Evolutionary conservation across 2,329 filamentous ascomycete genomes (phyloP).

Genomic region (Blumeriella jaapii): DNA sequence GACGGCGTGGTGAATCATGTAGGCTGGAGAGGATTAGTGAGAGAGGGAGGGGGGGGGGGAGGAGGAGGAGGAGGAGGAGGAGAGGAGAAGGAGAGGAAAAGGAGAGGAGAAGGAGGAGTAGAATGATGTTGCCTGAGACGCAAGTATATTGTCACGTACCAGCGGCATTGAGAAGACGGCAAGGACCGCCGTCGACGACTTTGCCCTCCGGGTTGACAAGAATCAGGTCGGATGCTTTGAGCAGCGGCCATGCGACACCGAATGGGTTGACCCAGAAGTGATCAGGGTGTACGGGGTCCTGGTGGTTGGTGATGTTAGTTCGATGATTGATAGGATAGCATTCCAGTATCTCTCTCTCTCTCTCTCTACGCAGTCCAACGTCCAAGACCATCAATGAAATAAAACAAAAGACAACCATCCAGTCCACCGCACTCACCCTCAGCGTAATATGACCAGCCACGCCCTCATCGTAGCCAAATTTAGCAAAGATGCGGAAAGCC

Average conservation of each 20-base stretch:
- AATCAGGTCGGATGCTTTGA: slow-evolving; percentile 56
- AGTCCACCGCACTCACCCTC: slow-evolving; percentile 17
- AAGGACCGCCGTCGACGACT: slow-evolving; percentile 48
- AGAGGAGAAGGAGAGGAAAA: no score
- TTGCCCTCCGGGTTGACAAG: slow-evolving; percentile 49
- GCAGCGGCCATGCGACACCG: slow-evolving; percentile 28
- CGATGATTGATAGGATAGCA: not conserved
- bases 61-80: no score
- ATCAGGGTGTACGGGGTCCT: slow-evolving; percentile 28
- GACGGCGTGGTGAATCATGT: slow-evolving; percentile 49
- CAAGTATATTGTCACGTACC: slow-evolving; percentile 16
- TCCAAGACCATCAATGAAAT: not conserved
- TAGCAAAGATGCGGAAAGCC: slow-evolving; percentile 37
- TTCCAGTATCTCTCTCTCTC: not conserved
- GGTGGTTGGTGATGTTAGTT: not conserved
- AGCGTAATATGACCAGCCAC: slow-evolving; percentile 36
- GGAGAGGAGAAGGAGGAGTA: not conserved
- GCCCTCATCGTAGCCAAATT: slow-evolving; percentile 35
- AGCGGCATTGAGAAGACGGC: slow-evolving; percentile 24
- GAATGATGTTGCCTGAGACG: not conserved
- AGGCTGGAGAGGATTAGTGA: slow-evolving; percentile 30
- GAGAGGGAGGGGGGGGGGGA: not conserved
- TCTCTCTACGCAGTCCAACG: not conserved
- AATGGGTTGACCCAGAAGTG: slow-evolving; percentile 28
- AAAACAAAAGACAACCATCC: not conserved